A percentile compares a stretch with the other conserved stretches of the same genome.
Evolutionary conservation across 495 filamentous ascomycete genomes (phyloP).

Genomic region (Bacidia gigantensis): DNA sequence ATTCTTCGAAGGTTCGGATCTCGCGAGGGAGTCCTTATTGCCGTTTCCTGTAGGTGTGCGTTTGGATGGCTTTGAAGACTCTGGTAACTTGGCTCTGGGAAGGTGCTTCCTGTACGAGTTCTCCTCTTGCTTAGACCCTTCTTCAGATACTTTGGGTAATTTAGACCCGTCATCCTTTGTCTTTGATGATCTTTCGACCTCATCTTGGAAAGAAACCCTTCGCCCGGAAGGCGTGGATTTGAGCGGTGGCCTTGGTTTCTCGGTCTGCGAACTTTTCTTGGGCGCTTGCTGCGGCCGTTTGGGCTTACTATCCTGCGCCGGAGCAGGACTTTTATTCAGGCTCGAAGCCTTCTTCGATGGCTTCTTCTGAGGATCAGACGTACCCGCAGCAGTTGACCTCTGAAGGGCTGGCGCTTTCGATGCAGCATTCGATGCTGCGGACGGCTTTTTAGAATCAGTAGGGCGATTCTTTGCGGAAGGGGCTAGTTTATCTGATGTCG

Average conservation of each 20-base stretch:
- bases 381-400: not conserved
- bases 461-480: not conserved
- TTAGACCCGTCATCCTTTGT: not conserved
- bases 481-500: not conserved
- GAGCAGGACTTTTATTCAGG: not conserved
- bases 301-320: not conserved
- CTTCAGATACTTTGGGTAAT: constrained; percentile 1
- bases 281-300: not conserved
- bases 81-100: not conserved
- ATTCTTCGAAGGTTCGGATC: not conserved
- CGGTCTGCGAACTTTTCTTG: not conserved
- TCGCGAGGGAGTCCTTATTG: not conserved
- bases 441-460: not conserved
- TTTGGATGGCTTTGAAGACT: not conserved
- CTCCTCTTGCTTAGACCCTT: not conserved
- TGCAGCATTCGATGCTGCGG: not conserved
- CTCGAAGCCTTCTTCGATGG: not conserved
- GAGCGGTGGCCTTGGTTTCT: not conserved
- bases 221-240: not conserved
- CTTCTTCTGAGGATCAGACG: not conserved
- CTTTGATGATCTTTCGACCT: not conserved
- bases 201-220: constrained; percentile 3
- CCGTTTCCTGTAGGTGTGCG: not conserved
- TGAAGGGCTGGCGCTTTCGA: not conserved
- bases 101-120: not conserved